A percentile compares a stretch with the other conserved stretches of the same genome.
These are phyloP conservation scores for Lepidopterella palustris DNA, from an alignment of 495 filamentous ascomycete genomes.

Conservation along the genomic window DNA sequence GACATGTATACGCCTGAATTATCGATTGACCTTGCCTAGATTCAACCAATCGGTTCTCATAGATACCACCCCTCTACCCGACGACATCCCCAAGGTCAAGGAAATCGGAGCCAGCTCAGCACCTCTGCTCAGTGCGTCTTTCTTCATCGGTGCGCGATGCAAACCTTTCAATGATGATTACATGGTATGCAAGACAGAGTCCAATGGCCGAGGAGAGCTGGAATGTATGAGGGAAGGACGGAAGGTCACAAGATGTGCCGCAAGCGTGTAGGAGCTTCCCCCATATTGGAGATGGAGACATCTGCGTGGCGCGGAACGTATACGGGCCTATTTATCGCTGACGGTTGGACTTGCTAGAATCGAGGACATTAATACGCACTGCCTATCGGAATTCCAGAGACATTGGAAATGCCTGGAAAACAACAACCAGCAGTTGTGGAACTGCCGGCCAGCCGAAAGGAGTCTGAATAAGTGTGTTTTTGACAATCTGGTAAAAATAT, in stretches of 20 bases:
- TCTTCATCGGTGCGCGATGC: conserved; percentile 95
- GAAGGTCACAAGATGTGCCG: conserved; percentile 92
- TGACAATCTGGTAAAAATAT: conserved; percentile 73
- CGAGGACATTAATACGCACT: conserved; percentile 93
- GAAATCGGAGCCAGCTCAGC: conserved; percentile 90
- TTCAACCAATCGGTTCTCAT: conserved; percentile 89
- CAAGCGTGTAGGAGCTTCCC: conserved; percentile 71
- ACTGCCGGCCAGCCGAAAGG: conserved; percentile 75
- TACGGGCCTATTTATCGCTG: too few relatives aligned
- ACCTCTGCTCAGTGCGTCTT: conserved; percentile 84
- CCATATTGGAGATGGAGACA: too few relatives aligned
- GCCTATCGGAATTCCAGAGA: conserved; percentile 77
- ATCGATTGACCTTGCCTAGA: conserved; percentile 45
- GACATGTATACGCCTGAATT: background rate
- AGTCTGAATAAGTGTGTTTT: conserved; percentile 88
- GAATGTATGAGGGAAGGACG: conserved; percentile 94
- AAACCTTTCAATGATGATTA: conserved; percentile 95
- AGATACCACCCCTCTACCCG: conserved; percentile 92
- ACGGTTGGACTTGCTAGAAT: conserved; percentile 49
- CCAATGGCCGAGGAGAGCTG: conserved; percentile 78
- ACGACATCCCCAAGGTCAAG: conserved; percentile 79
- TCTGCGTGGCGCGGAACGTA: background rate
- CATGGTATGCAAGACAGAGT: conserved; percentile 97
- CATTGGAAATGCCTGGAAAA: conserved; percentile 96
- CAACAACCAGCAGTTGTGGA: conserved; percentile 94